Evolutionary conservation across 805 yeast species (phyloP).

Genomic region (Yamadazyma sp.): DNA sequence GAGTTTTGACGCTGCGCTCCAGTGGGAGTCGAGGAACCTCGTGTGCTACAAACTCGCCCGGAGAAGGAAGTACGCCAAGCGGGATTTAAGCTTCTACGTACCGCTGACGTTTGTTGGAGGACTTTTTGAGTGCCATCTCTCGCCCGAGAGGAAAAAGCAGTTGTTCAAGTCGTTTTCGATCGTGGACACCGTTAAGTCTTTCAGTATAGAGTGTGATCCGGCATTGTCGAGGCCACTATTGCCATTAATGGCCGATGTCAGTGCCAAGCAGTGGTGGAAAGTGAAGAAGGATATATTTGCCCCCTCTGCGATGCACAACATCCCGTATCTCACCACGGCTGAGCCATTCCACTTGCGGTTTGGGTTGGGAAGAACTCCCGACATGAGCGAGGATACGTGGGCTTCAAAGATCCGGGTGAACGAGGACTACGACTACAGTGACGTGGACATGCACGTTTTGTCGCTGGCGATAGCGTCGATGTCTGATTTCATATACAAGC

Average conservation of each 20-base stretch:
- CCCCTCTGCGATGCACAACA: slow-evolving; percentile 39
- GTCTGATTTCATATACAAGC: slow-evolving; percentile 23
- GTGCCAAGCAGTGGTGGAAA: slow-evolving; percentile 47
- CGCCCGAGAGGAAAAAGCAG: slow-evolving; percentile 24
- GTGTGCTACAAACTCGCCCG: slow-evolving; percentile 59
- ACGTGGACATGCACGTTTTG: slow-evolving; percentile 34
- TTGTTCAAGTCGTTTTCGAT: slow-evolving; percentile 19
- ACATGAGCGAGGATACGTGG: slow-evolving; percentile 42
- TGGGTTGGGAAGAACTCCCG: slow-evolving; percentile 28
- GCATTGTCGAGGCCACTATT: slow-evolving; percentile 43
- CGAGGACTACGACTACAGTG: slow-evolving; percentile 48
- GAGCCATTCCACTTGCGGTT: slow-evolving; percentile 37
- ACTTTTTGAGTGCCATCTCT: slow-evolving; percentile 50
- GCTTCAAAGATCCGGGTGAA: slow-evolving; percentile 45
- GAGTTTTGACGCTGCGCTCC: slow-evolving; percentile 22
- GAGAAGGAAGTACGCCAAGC: slow-evolving; percentile 49
- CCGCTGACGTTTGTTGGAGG: slow-evolving; percentile 68
- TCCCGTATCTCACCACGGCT: slow-evolving; percentile 62
- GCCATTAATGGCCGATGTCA: slow-evolving; percentile 62
- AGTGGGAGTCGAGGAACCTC: slow-evolving; percentile 26
- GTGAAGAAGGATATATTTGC: slow-evolving; percentile 18
- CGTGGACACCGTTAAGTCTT: slow-evolving; percentile 14
- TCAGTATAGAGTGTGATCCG: slow-evolving; percentile 34
- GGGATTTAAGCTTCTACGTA: slow-evolving; percentile 46
- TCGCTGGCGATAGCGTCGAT: slow-evolving; percentile 27